Percentiles rank a stretch among this genome's conserved stretches.
phyloP scores from a whole-genome alignment of 208 protist genomes.

The Crithidia acanthocephali region DNA sequence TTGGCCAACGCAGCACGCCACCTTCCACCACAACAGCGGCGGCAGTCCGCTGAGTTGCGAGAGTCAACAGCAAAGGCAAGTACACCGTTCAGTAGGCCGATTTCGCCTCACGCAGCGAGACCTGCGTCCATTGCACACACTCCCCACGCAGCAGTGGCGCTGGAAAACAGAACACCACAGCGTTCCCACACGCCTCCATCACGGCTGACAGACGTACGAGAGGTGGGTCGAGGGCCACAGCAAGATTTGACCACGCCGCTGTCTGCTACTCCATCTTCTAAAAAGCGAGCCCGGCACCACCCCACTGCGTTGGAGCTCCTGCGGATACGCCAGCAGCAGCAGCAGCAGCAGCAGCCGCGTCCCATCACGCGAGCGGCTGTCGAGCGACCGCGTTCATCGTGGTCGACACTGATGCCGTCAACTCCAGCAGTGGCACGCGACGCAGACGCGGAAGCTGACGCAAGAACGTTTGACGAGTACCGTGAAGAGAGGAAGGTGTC shows the following conservation, averaged over 20 bases:
- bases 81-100: not conserved
- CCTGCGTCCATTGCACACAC: not conserved
- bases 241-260: not conserved
- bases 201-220: not conserved
- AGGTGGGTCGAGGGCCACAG: not conserved
- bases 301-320: constrained; percentile 28
- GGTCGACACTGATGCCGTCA: not conserved
- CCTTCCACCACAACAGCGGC: not conserved
- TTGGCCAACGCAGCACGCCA: not conserved
- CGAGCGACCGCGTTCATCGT: not conserved
- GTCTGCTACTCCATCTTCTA: not conserved
- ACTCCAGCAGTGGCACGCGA: too few species aligned
- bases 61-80: not conserved
- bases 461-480: not conserved
- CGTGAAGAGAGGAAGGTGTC: not conserved
- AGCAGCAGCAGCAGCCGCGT: constrained; percentile 8
- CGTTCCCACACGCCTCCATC: not conserved
- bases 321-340: not conserved
- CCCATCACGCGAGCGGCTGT: not conserved
- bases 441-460: not conserved
- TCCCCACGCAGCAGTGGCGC: not conserved
- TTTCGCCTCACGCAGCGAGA: not conserved
- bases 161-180: not conserved
- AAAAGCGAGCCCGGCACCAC: not conserved
- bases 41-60: not conserved